Evolutionary conservation across 2,329 filamentous ascomycete species (phyloP).

Genomic region (Colletotrichum viniferum): DNA sequence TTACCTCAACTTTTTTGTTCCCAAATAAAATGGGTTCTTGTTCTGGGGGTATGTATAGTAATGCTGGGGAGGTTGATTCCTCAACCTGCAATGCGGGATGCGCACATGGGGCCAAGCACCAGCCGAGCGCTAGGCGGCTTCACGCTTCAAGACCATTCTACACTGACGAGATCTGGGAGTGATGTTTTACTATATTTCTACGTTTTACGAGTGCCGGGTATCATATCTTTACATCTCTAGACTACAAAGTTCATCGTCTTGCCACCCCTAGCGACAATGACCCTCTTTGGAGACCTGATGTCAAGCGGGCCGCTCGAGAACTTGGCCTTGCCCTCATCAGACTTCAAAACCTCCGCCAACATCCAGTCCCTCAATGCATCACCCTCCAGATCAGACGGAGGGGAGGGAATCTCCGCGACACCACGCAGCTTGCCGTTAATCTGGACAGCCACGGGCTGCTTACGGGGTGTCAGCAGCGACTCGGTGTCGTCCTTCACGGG

Average conservation of each 20-base stretch:
- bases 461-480: constrained; percentile 53
- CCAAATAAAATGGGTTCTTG: background rate
- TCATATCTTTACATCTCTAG: constrained; percentile 27
- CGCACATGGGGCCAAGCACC: background rate
- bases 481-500: constrained; percentile 59
- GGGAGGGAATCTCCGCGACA: constrained; percentile 65
- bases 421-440: constrained; percentile 81
- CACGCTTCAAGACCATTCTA: background rate
- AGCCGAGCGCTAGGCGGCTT: background rate
- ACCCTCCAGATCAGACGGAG: constrained; percentile 43
- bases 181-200: background rate
- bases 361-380: constrained; percentile 64
- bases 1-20: background rate
- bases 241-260: constrained; percentile 78
- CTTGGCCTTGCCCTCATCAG: constrained; percentile 62
- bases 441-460: constrained; percentile 69
- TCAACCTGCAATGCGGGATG: background rate
- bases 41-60: background rate
- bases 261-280: constrained; percentile 70
- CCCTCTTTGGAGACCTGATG: constrained; percentile 60
- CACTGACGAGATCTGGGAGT: background rate
- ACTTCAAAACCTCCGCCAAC: constrained; percentile 62
- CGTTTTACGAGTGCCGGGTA: constrained; percentile 14
- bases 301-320: constrained; percentile 51
- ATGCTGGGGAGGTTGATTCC: background rate